Conservation (phyloP, 2,329 filamentous ascomycete species). For the Juglanconis sp. region DNA sequence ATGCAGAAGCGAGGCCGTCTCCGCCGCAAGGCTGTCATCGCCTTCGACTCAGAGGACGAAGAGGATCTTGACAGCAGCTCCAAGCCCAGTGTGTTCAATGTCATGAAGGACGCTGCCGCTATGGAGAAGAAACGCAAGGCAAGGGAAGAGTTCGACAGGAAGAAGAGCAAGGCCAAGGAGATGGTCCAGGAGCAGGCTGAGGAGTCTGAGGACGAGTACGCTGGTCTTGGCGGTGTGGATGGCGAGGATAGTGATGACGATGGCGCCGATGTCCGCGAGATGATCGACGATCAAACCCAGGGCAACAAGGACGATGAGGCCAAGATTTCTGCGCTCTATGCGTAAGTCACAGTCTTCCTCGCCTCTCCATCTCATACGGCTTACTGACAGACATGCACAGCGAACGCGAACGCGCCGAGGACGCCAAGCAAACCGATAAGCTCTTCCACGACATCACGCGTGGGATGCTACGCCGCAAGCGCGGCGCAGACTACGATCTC, state of each 20-base stretch:
- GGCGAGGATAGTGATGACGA: constrained; percentile 81
- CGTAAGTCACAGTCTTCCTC: constrained; percentile 59
- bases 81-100: constrained; percentile 54
- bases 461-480: constrained; percentile 80
- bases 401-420: constrained; percentile 72
- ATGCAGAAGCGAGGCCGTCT: constrained; percentile 58
- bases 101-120: constrained; percentile 65
- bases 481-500: constrained; percentile 76
- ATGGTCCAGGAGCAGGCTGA: constrained; percentile 93
- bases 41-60: constrained; percentile 20
- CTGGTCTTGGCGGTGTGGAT: constrained; percentile 83
- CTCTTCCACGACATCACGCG: constrained; percentile 91
- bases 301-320: constrained; percentile 75
- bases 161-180: constrained; percentile 80
- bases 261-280: constrained; percentile 70
- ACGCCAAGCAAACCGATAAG: constrained; percentile 86
- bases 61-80: constrained; percentile 34
- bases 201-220: constrained; percentile 98
- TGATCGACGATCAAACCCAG: constrained; percentile 82
- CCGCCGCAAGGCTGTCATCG: constrained; percentile 37
- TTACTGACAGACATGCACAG: constrained; percentile 39
- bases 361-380: constrained; percentile 3
- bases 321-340: constrained; percentile 80
- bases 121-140: constrained; percentile 46
- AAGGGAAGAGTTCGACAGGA: constrained; percentile 69